Evolutionary conservation across 345 rosid genomes (phyloP), one percentile per base, ranked within the genome.

Genomic region (Orychophragmus violaceus): DNA sequence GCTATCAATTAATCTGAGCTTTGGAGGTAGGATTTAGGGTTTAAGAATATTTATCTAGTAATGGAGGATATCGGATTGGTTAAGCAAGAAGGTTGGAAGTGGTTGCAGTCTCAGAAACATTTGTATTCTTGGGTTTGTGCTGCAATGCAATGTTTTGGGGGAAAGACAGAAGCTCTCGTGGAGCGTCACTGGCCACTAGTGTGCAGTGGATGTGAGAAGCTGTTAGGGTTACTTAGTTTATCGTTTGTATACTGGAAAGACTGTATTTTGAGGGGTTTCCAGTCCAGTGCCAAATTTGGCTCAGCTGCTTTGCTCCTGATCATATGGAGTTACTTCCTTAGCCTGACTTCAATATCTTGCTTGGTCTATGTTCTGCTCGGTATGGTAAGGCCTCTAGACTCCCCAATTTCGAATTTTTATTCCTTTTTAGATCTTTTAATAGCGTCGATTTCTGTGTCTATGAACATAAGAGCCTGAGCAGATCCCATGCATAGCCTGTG

Each of bases 321-420:
- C 53, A 88, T 90, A 85, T 94, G 99, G 99, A 85, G 96, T 75
- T 88, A 87, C 82, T 94, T 94, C 79, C 92, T 94, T 52, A 90
- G 92, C 67, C 79, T 94, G 66, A 90, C 97, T 75, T 94, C 99
- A 32, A 24, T 88, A 70, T 74, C 95, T 74, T 90, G 96, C 82
- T 74, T 94, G 83, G 63, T 85, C 66, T 88, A 87, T 76, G 90
- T 87, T 13, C 83, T 94, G n/a, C 80, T 85, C 30, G 80, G 87
- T 74, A 85, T 90, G 95, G 99, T 94, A 87, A n/a, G 85, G n/a
- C 25, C 53, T 64, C 70, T 66, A 30, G 4, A 51, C 19, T 44
- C 28, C 13, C 30, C 50, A 5, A 21, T 13, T 39, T 22, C 16
- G 23, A 51, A 35, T 41, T 23, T 53, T 24, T 41, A 24, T 6